phyloP scores from a whole-genome alignment of 345 rosid genomes.

The Brassica cretica region DNA sequence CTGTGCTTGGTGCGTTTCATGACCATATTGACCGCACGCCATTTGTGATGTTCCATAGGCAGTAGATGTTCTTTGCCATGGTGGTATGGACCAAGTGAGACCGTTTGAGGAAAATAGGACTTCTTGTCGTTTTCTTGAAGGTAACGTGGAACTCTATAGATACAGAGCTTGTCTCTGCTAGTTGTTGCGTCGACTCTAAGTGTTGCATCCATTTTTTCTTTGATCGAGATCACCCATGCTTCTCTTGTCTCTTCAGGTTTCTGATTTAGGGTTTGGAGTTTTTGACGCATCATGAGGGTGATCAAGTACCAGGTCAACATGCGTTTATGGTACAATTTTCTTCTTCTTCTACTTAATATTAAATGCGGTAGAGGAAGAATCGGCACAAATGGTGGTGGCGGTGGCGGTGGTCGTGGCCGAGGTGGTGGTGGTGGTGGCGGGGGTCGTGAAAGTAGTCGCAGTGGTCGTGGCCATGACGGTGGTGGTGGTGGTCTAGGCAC shows the following conservation, averaged over 20 bases:
- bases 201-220: slow-evolving; percentile 60
- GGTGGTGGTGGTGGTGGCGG: slow-evolving; percentile 9
- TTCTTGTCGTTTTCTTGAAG: slow-evolving; percentile 57
- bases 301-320: slow-evolving; percentile 39
- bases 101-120: slow-evolving; percentile 71
- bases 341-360: slow-evolving; percentile 5
- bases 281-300: slow-evolving; percentile 32
- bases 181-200: slow-evolving; percentile 52
- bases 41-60: slow-evolving; percentile 83
- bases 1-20: slow-evolving; percentile 55
- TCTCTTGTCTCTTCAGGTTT: slow-evolving; percentile 34
- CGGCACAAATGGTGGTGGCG: slow-evolving; percentile 12
- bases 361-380: slow-evolving; percentile 7
- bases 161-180: slow-evolving; percentile 54
- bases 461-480: not conserved
- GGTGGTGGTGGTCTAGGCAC: not conserved
- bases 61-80: slow-evolving; percentile 64
- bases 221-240: slow-evolving; percentile 72
- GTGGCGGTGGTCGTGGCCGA: slow-evolving; percentile 12
- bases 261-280: slow-evolving; percentile 25
- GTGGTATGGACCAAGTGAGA: slow-evolving; percentile 82
- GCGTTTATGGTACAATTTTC: not conserved
- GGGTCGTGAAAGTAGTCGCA: not conserved
- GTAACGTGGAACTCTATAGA: slow-evolving; percentile 34
- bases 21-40: slow-evolving; percentile 71